Percentiles rank a stretch among this genome's conserved stretches.
phyloP scores from a whole-genome alignment of 768 basidiomycete species.

The Tephrocybe sp. region DNA sequence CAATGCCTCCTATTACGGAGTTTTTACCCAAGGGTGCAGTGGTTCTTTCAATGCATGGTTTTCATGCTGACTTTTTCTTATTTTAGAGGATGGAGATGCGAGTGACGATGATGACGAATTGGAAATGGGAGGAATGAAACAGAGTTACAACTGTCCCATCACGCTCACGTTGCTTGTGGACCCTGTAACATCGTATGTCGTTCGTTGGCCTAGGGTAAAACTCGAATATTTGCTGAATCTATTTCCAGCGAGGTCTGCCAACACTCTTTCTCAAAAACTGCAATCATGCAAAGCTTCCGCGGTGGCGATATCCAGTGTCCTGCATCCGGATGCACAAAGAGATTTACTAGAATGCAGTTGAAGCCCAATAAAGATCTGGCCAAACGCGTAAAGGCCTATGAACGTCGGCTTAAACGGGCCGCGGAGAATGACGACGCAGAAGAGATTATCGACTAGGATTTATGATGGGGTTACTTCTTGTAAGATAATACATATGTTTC shows the following conservation, averaged over 20 bases:
- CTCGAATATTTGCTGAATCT: constrained; percentile 4
- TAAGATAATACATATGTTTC: constrained; percentile 7
- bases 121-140: constrained; percentile 81
- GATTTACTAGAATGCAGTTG: constrained; percentile 50
- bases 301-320: constrained; percentile 51
- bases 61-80: constrained; percentile 6
- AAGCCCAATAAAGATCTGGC: constrained; percentile 55
- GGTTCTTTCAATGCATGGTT: background rate
- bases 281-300: constrained; percentile 65
- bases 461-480: background rate
- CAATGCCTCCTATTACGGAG: constrained; percentile 77
- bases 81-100: constrained; percentile 73
- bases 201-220: constrained; percentile 1
- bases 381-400: constrained; percentile 57
- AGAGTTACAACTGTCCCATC: constrained; percentile 83
- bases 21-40: constrained; percentile 65
- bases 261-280: constrained; percentile 77
- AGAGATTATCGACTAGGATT: constrained; percentile 43
- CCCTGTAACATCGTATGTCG: constrained; percentile 78
- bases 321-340: constrained; percentile 66
- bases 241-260: constrained; percentile 57
- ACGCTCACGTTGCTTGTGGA: constrained; percentile 63
- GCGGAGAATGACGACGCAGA: constrained; percentile 62
- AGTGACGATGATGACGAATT: constrained; percentile 88
- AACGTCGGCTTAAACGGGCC: constrained; percentile 48